phyloP scores from a whole-genome alignment of 257 asterid species.

The Solanum chmielewskii region DNA sequence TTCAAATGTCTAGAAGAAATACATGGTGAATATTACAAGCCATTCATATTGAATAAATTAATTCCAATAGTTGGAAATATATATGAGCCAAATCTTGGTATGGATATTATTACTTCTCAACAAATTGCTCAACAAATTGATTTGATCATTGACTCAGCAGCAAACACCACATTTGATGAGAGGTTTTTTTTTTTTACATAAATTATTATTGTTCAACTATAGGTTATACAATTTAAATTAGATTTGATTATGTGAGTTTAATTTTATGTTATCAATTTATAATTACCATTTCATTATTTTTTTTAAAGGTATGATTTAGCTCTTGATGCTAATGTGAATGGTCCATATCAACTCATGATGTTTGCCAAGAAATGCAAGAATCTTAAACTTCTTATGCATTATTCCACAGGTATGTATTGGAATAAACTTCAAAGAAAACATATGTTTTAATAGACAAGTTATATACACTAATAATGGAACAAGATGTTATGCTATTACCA shows the following conservation, averaged over 20 bases:
- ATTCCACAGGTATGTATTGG: background rate
- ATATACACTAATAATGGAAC: background rate
- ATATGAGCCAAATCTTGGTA: conserved; percentile 36
- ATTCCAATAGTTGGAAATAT: conserved; percentile 36
- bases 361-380: conserved; percentile 47
- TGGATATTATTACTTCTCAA: conserved; percentile 14
- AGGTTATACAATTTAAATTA: background rate
- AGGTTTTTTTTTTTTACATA: conserved; percentile 5
- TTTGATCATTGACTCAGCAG: conserved; percentile 34
- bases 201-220: background rate
- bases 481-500: background rate
- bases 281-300: background rate
- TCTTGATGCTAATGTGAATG: conserved; percentile 24
- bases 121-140: conserved; percentile 21
- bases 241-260: background rate
- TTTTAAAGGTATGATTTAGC: conserved; percentile 26
- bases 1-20: conserved; percentile 20
- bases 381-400: conserved; percentile 18
- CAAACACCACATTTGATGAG: conserved; percentile 33
- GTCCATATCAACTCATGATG: background rate
- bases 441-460: background rate
- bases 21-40: conserved; percentile 16
- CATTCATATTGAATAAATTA: conserved; percentile 19
- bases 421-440: background rate
- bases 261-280: background rate